phyloP scores from a whole-genome alignment of 345 rosid genomes.

The Rhodomyrtus tomentosa region DNA sequence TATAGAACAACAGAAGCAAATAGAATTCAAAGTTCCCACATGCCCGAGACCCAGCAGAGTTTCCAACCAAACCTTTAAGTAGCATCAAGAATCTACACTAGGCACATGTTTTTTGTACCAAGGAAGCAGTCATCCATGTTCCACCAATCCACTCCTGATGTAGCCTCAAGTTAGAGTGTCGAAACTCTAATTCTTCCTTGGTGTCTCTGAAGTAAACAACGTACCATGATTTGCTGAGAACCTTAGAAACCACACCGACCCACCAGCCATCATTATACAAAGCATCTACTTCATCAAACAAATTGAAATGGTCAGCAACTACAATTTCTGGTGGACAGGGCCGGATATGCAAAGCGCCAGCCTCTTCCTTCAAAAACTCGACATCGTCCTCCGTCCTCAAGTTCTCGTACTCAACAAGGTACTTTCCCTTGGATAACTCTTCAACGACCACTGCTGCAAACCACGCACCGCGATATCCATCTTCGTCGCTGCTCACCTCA shows the following conservation, averaged over 20 bases:
- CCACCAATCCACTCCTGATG: constrained; percentile 81
- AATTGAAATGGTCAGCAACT: constrained; percentile 24
- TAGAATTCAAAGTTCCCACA: background rate
- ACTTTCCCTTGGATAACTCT: constrained; percentile 31
- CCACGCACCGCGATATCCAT: constrained; percentile 87
- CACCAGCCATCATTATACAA: constrained; percentile 83
- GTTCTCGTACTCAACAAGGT: constrained; percentile 43
- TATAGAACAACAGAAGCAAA: background rate
- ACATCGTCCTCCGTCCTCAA: constrained; percentile 62
- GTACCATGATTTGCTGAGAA: constrained; percentile 34
- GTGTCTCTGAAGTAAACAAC: constrained; percentile 37
- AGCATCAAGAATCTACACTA: background rate
- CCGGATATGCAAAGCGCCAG: constrained; percentile 36
- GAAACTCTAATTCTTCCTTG: constrained; percentile 38
- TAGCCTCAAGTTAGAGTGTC: constrained; percentile 47
- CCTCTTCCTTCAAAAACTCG: constrained; percentile 56
- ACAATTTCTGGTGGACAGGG: constrained; percentile 48
- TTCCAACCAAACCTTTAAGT: background rate
- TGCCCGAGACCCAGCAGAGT: background rate
- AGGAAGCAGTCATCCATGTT: constrained; percentile 41
- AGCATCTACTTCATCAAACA: constrained; percentile 72
- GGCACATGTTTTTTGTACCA: constrained; percentile 9
- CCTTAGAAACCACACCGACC: constrained; percentile 54
- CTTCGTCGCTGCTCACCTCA: constrained; percentile 76
- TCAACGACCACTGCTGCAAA: constrained; percentile 51